phyloP scores from a whole-genome alignment of 2,329 filamentous ascomycete species.

The Dactylellina parvicollis region DNA sequence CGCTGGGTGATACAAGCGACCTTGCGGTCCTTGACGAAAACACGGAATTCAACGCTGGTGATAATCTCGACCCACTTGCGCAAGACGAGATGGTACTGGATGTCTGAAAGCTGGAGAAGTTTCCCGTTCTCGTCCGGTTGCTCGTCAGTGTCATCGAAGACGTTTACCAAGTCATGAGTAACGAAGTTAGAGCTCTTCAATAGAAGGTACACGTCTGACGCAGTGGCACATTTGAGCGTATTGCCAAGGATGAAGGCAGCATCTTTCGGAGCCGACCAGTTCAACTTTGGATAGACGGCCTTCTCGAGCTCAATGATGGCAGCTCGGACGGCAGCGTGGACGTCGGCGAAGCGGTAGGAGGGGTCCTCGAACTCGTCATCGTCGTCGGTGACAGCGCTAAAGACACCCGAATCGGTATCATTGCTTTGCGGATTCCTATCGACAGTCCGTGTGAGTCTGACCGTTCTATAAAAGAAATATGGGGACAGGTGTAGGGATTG shows the following conservation, averaged over 20 bases:
- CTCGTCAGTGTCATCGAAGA: constrained; percentile 78
- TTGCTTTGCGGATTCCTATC: constrained; percentile 23
- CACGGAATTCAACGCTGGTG: constrained; percentile 91
- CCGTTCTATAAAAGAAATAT: neutral
- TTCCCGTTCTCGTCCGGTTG: constrained; percentile 56
- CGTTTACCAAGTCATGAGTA: constrained; percentile 91
- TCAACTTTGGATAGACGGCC: constrained; percentile 88
- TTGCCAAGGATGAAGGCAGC: constrained; percentile 91
- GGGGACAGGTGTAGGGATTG: constrained; percentile 46
- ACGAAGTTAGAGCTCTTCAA: constrained; percentile 95
- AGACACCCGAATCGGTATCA: constrained; percentile 45
- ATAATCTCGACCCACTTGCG: constrained; percentile 89
- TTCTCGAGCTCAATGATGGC: constrained; percentile 85
- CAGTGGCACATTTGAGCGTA: constrained; percentile 85
- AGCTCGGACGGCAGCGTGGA: constrained; percentile 79
- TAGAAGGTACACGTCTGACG: constrained; percentile 92
- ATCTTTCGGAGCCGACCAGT: constrained; percentile 97
- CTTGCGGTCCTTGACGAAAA: constrained; percentile 85
- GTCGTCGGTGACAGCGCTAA: constrained; percentile 56
- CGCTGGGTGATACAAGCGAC: constrained; percentile 87
- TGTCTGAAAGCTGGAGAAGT: constrained; percentile 31
- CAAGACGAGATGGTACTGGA: constrained; percentile 82
- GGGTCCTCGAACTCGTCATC: constrained; percentile 61
- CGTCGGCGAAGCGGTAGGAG: constrained; percentile 72
- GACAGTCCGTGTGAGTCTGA: neutral